Base-by-base conservation (phyloP, 2,329 filamentous ascomycete species). In the Sporothrix curviconia region DNA sequence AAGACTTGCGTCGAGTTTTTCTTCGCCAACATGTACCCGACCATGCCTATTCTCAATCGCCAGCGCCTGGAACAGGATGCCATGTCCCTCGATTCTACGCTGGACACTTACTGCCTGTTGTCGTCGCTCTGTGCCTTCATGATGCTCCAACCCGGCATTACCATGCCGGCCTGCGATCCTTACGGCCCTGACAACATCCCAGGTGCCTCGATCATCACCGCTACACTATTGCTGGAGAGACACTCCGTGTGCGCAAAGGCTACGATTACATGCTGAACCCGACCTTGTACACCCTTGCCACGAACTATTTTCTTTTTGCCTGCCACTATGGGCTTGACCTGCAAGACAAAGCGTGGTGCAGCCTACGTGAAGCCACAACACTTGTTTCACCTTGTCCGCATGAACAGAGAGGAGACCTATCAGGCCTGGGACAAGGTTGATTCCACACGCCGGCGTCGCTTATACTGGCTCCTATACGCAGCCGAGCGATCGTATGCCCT, bases 271-370 rank as follows among this genome's bases (percentile, higher is more conserved):
- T 81, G 32, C 80, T 82, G 53, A 72, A 72, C 14, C 78, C 83
- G 7, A 81, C 75, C 8, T 69, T 80, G 59, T 82, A 83, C 64
- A 79, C 75, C 44, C 69, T 89, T 12, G 82, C 85, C 59, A 90
- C 86, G n/a, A 90, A 86, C 55, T 90, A 89, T 70, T 91, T 92
- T 68, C 69, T 92, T 25, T 91, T 89, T 64, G 86, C 82, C 37
- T 86, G 85, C 58, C 83, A 86, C 68, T 86, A 87, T 60, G 85
- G 83, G 37, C 73, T 89, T 47, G 86, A 90, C 61, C 77, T 85
- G 68, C 86, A 91, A 68, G 84, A 87, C 61, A 84, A 85, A 68
- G 88, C 87, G 1, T 92, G 89, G 88, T 91, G 85, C 66, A 84
- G 90, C 67, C 74, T 92, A 9, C 83, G 88, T 25, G 89, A 94